These are phyloP conservation scores for Butyriboletus loyo DNA, from an alignment of 768 basidiomycete species.

Conservation along the genomic window DNA sequence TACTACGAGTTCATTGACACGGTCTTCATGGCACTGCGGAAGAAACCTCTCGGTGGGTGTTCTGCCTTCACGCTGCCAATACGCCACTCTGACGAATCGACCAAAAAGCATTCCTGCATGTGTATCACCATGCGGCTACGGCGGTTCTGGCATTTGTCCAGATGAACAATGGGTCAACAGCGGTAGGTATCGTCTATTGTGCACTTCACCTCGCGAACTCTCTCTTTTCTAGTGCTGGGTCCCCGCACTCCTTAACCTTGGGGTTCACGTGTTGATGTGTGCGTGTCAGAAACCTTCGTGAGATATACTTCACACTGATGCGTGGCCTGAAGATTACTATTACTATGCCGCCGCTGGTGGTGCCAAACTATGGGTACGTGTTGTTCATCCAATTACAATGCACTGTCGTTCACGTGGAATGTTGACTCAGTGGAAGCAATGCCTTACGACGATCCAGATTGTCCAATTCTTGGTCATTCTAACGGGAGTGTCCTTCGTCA, in stretches of 20 bases:
- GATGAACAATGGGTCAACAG: slow-evolving; percentile 83
- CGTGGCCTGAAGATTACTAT: slow-evolving; percentile 76
- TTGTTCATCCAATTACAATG: not conserved
- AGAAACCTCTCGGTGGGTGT: slow-evolving; percentile 85
- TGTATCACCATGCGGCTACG: slow-evolving; percentile 97
- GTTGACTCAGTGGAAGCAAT: slow-evolving; percentile 20
- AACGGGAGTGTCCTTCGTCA: not conserved
- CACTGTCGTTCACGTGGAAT: not conserved
- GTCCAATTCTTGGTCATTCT: slow-evolving; percentile 21
- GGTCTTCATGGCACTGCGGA: slow-evolving; percentile 92
- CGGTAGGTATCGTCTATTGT: slow-evolving; percentile 49
- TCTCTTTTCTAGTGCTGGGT: slow-evolving; percentile 86
- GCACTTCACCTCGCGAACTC: not conserved
- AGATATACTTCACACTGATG: not conserved
- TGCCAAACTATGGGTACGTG: slow-evolving; percentile 17
- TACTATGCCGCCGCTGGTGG: slow-evolving; percentile 90
- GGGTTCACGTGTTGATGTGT: slow-evolving; percentile 97
- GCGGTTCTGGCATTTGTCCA: slow-evolving; percentile 91
- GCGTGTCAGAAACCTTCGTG: slow-evolving; percentile 30
- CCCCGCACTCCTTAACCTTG: slow-evolving; percentile 81
- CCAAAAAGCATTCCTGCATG: slow-evolving; percentile 82
- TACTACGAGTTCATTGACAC: slow-evolving; percentile 94
- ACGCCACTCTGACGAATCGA: not conserved
- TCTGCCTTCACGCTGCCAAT: not conserved
- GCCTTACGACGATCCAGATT: slow-evolving; percentile 25